Evolutionary conservation across 1,284 basidiomycete species (phyloP), one percentile per base, ranked within the genome.

Genomic region (Apiotrichum gamsii): DNA sequence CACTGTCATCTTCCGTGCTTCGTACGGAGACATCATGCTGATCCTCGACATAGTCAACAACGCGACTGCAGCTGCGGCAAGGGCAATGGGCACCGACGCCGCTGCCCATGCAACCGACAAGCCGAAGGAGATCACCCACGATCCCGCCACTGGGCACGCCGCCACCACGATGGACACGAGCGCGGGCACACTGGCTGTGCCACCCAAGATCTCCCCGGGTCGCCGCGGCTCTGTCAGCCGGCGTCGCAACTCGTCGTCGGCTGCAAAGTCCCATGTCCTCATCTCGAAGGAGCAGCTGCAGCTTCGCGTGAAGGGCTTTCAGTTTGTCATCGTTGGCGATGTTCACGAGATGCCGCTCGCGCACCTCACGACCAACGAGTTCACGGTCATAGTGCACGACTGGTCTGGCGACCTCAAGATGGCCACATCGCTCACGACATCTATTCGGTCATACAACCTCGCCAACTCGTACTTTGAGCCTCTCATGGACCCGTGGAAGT

Each of bases 381-480:
- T 97, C 73, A 78, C 80, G n/a, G 70, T 94, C 25, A 79, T 79
- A 23, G 83, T 86, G 3, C 85, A 84, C 57, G 93, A 99, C 67
- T 99, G 95, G 95, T 90, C 93, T 0, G 83, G 84, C 51, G 85
- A 90, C 89, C 73, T 95, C 39, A 84, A 85, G 65, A 84, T 88
- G 9, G 83, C 82, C 4, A 87, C 84, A 0, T 84, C 85, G 0
- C 75, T 95, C 57, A 83, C 83, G 16, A 83, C 82, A 3, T 82
- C 85, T 45, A 85, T 97, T 66, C 90, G 85, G 58, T 98, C 95
- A 67, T 98, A 90, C 87, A 99, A 99, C 72, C 74, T 98, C 45
- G 85, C 87, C 23, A 94, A 96, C 65, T 98, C 95, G 39, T 91
- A 98, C 65, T 99, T 95, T 90, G 95, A 99, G 72, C 95, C 96